phyloP scores from a whole-genome alignment of 371 early-diverging fungal genomes.

The Saksenaea oblongispora region DNA sequence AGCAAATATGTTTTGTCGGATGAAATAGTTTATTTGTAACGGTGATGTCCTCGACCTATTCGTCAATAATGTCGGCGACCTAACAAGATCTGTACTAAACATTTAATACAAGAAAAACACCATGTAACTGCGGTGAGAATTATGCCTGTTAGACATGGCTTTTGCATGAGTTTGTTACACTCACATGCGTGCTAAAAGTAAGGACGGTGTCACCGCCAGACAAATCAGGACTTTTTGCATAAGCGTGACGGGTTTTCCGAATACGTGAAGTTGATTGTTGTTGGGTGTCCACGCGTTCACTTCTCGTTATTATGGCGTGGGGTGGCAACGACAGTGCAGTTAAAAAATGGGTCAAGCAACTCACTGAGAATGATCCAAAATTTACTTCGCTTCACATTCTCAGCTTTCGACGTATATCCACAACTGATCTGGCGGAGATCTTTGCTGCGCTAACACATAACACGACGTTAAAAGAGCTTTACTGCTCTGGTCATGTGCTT shows the following conservation, averaged over 20 bases:
- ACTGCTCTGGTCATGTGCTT: slow-evolving; percentile 59
- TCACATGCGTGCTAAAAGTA: too few relatives aligned
- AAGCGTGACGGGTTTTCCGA: not conserved
- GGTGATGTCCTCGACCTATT: too few relatives aligned
- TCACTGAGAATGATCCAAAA: slow-evolving; percentile 52
- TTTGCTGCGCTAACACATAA: slow-evolving; percentile 53
- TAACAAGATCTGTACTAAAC: too few relatives aligned
- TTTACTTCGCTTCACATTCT: slow-evolving; percentile 60
- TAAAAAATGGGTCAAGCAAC: slow-evolving; percentile 59
- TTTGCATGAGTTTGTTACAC: too few relatives aligned
- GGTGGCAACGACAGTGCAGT: slow-evolving; percentile 59
- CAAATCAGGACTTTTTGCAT: not conserved
- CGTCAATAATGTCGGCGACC: too few relatives aligned
- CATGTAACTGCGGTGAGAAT: too few relatives aligned
- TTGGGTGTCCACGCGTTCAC: not conserved
- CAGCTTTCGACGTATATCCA: slow-evolving; percentile 55
- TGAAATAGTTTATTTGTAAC: too few relatives aligned
- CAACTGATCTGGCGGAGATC: slow-evolving; percentile 47
- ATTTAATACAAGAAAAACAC: too few relatives aligned
- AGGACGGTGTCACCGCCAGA: too few relatives aligned
- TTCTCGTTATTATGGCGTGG: slow-evolving; percentile 55
- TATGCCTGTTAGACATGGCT: too few relatives aligned
- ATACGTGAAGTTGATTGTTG: not conserved
- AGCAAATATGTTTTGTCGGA: too few relatives aligned
- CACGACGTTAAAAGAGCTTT: slow-evolving; percentile 51